Conservation (phyloP, 495 filamentous ascomycete species). For the Penicillium atrosanguineum region DNA sequence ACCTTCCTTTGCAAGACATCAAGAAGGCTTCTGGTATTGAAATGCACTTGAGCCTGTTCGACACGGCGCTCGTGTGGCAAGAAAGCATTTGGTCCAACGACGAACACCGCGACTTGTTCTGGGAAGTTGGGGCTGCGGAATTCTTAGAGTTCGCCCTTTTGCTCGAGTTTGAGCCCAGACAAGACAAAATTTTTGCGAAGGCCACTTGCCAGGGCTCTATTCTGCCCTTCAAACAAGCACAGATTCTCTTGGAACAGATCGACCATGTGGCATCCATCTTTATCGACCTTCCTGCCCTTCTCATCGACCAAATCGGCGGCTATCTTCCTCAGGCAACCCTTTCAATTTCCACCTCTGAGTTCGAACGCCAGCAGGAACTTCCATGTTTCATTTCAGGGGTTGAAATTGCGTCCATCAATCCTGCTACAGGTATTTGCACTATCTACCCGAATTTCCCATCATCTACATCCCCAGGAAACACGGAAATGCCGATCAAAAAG, state of each 20-base stretch:
- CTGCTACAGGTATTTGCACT: conserved; percentile 70
- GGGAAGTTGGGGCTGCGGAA: conserved; percentile 55
- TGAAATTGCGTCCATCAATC: conserved; percentile 49
- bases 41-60: conserved; percentile 54
- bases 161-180: conserved; percentile 64
- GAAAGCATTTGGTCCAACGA: conserved; percentile 53
- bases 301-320: conserved; percentile 32
- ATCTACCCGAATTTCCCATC: conserved; percentile 46
- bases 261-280: conserved; percentile 49
- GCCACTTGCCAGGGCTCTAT: conserved; percentile 52
- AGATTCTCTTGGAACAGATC: conserved; percentile 57
- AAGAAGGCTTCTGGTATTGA: conserved; percentile 52
- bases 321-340: conserved; percentile 38
- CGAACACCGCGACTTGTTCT: conserved; percentile 30
- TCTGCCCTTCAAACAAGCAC: conserved; percentile 47
- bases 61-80: conserved; percentile 75
- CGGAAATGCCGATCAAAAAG: conserved; percentile 65
- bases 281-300: conserved; percentile 31
- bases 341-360: conserved; percentile 53
- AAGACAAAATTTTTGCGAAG: conserved; percentile 37
- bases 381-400: conserved; percentile 48
- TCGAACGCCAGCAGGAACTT: conserved; percentile 6
- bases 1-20: conserved; percentile 63
- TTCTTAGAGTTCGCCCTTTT: conserved; percentile 70
- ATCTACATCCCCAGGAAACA: conserved; percentile 51